Percentiles rank a stretch among this genome's conserved stretches.
phyloP scores from a whole-genome alignment of 2,329 filamentous ascomycete genomes.

The Fusarium chlamydosporum region DNA sequence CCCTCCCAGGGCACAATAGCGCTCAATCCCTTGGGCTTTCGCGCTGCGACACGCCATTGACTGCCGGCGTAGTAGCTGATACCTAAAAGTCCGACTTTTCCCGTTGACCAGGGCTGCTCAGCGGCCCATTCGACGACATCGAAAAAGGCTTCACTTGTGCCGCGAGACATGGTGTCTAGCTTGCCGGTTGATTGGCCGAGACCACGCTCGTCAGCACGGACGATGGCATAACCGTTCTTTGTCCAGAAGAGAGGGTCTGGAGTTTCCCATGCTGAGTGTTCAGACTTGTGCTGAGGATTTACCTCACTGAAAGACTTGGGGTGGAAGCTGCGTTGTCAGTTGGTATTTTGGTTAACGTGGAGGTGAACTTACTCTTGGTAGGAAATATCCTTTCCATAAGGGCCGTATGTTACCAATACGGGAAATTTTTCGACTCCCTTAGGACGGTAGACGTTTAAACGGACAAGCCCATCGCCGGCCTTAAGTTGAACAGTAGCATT shows the following conservation, averaged over 20 bases:
- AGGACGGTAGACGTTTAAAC: constrained; percentile 21
- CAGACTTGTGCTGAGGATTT: constrained; percentile 66
- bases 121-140: constrained; percentile 66
- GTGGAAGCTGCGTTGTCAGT: constrained; percentile 53
- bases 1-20: constrained; percentile 67
- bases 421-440: constrained; percentile 56
- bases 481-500: constrained; percentile 35
- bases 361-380: constrained; percentile 64
- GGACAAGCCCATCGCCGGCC: constrained; percentile 5
- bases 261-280: constrained; percentile 71
- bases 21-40: constrained; percentile 61
- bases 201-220: constrained; percentile 67
- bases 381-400: constrained; percentile 80
- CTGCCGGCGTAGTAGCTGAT: constrained; percentile 64
- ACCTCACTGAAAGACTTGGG: constrained; percentile 62
- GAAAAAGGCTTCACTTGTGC: constrained; percentile 64
- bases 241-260: constrained; percentile 72
- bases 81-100: constrained; percentile 64
- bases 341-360: accelerated
- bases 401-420: constrained; percentile 78
- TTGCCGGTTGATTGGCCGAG: constrained; percentile 63
- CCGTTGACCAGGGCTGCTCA: constrained; percentile 61
- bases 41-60: constrained; percentile 65
- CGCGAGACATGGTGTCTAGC: constrained; percentile 65
- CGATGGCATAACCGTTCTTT: constrained; percentile 66